Evolutionary conservation across 257 asterid species (phyloP).

Genomic region (Przewalskia tangutica): DNA sequence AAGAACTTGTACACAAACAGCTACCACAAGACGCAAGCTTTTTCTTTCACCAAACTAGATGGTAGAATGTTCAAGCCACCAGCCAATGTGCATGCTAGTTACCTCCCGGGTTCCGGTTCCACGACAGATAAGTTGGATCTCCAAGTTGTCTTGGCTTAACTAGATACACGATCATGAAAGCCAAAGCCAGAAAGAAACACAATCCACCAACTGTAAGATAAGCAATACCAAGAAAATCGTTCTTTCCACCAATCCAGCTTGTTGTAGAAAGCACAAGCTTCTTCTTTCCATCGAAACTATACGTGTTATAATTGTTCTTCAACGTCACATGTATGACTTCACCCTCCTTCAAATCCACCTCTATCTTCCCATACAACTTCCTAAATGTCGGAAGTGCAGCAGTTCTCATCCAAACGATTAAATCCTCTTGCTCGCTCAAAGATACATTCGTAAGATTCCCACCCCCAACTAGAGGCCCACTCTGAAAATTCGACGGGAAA

Average conservation of each 20-base stretch:
- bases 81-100: not conserved
- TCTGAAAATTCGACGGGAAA: constrained; percentile 73
- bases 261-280: constrained; percentile 35
- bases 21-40: not conserved
- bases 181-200: constrained; percentile 21
- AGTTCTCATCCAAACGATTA: constrained; percentile 38
- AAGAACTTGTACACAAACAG: not conserved
- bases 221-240: constrained; percentile 30
- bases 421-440: constrained; percentile 23
- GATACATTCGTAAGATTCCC: constrained; percentile 21
- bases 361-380: constrained; percentile 31
- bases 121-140: constrained; percentile 1
- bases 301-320: constrained; percentile 24
- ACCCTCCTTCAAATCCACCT: constrained; percentile 14
- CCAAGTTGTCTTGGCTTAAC: constrained; percentile 23
- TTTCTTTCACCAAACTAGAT: too few species aligned
- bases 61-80: not conserved
- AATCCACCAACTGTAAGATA: constrained; percentile 31
- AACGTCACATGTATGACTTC: constrained; percentile 10
- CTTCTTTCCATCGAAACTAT: constrained; percentile 30
- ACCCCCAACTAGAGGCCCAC: constrained; percentile 56
- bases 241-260: constrained; percentile 33
- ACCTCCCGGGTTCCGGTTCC: constrained; percentile 6
- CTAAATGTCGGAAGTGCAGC: constrained; percentile 37
- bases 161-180: constrained; percentile 16